Conservation (phyloP, 257 asterid species). For the Scutellaria barbata region DNA sequence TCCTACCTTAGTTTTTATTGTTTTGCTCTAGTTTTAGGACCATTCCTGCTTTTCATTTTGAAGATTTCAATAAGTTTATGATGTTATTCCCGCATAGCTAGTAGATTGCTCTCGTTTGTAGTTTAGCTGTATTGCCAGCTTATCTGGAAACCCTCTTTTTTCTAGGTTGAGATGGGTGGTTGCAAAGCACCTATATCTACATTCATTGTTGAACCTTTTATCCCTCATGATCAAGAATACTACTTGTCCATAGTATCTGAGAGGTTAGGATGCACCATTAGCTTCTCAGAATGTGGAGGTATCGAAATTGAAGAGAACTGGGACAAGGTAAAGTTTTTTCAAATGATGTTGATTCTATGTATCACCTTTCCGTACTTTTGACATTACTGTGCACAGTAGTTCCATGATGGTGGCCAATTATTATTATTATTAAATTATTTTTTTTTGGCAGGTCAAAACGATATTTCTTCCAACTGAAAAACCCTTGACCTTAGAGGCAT, state of each 20-base stretch:
- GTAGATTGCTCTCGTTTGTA: constrained; percentile 7
- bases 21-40: too few species aligned
- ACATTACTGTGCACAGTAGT: background rate
- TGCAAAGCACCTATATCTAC: constrained; percentile 95
- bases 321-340: constrained; percentile 71
- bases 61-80: too few species aligned
- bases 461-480: constrained; percentile 80
- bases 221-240: constrained; percentile 88
- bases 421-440: constrained; percentile 6
- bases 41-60: too few species aligned
- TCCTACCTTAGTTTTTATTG: too few species aligned
- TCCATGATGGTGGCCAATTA: background rate
- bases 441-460: constrained; percentile 73
- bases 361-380: background rate
- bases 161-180: constrained; percentile 93
- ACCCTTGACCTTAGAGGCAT: constrained; percentile 72
- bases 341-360: constrained; percentile 23
- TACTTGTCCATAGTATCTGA: constrained; percentile 85
- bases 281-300: constrained; percentile 98
- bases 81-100: background rate
- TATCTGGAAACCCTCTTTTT: constrained; percentile 17
- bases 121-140: constrained; percentile 37
- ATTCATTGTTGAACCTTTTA: constrained; percentile 88
- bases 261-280: constrained; percentile 79
- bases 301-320: constrained; percentile 95